A percentile compares a stretch with the other conserved stretches of the same genome.
Evolutionary conservation across 2,329 filamentous ascomycete genomes (phyloP).

Genomic region (Fusarium neocosmosporiellum): DNA sequence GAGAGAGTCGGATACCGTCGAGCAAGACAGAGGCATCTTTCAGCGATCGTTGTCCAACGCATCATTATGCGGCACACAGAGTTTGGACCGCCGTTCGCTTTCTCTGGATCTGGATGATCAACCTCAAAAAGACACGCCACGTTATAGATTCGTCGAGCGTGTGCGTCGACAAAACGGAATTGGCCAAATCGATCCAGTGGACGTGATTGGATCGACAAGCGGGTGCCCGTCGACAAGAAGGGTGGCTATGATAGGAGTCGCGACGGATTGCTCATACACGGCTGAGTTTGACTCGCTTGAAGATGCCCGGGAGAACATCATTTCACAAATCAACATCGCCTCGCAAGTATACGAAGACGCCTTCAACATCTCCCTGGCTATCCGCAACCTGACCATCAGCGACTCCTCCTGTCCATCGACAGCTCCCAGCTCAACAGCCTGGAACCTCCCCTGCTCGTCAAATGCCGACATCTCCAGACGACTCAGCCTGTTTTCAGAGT

Average conservation of each 20-base stretch:
- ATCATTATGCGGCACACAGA: conserved; percentile 1
- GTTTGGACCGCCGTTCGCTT: not conserved
- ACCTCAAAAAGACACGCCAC: not conserved
- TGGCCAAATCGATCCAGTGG: not conserved
- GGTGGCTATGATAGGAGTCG: conserved; percentile 90
- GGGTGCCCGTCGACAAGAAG: conserved; percentile 85
- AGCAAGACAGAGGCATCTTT: not conserved
- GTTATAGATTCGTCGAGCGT: not conserved
- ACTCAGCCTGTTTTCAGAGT: conserved; percentile 82
- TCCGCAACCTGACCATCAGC: conserved; percentile 81
- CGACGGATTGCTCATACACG: conserved; percentile 88
- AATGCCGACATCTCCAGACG: conserved; percentile 74
- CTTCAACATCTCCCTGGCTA: conserved; percentile 89
- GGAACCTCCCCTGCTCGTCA: conserved; percentile 79
- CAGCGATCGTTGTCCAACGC: not conserved
- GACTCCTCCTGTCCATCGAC: conserved; percentile 73
- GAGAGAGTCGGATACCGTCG: conserved; percentile 10
- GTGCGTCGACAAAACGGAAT: not conserved
- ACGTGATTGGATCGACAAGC: conserved; percentile 73
- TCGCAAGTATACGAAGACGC: conserved; percentile 84
- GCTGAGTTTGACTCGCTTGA: conserved; percentile 71
- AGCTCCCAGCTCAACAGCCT: conserved; percentile 71
- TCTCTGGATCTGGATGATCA: not conserved
- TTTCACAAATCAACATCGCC: conserved; percentile 84
- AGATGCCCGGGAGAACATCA: conserved; percentile 74